Conservation (phyloP, 106 monocot genomes). For the Platanthera zijinensis region DNA sequence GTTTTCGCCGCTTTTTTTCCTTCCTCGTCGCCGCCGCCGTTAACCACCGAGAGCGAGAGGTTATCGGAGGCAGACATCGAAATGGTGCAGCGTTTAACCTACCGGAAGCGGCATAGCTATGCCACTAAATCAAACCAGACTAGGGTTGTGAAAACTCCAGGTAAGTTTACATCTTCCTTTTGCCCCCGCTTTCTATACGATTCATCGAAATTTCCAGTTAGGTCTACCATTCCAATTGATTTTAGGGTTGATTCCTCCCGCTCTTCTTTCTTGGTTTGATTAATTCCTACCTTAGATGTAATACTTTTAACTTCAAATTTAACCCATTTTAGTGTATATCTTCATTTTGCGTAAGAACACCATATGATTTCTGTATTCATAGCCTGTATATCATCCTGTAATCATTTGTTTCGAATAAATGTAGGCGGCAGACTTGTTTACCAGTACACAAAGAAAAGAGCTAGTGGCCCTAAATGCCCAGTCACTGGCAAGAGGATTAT, state of each 20-base stretch:
- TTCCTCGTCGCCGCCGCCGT: not conserved
- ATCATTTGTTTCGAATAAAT: not conserved
- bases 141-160: constrained; percentile 81
- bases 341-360: not conserved
- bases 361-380: not conserved
- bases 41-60: not conserved
- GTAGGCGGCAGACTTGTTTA: constrained; percentile 85
- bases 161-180: constrained; percentile 16
- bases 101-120: constrained; percentile 84
- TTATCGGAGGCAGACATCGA: constrained; percentile 1
- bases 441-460: constrained; percentile 84
- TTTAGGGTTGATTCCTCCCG: not conserved
- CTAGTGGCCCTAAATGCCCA: constrained; percentile 85
- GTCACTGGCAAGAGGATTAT: constrained; percentile 93
- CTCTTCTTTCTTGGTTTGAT: not conserved
- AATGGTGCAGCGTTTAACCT: constrained; percentile 93
- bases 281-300: not conserved
- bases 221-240: not conserved
- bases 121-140: constrained; percentile 93
- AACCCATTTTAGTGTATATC: not conserved
- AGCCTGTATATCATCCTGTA: not conserved
- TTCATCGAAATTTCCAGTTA: not conserved
- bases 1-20: not conserved
- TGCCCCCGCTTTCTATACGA: not conserved
- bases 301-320: not conserved